Percentiles rank a stretch among this genome's conserved stretches.
Evolutionary conservation across 257 asterid genomes (phyloP).

Genomic region (Solanum lycopersicoides): DNA sequence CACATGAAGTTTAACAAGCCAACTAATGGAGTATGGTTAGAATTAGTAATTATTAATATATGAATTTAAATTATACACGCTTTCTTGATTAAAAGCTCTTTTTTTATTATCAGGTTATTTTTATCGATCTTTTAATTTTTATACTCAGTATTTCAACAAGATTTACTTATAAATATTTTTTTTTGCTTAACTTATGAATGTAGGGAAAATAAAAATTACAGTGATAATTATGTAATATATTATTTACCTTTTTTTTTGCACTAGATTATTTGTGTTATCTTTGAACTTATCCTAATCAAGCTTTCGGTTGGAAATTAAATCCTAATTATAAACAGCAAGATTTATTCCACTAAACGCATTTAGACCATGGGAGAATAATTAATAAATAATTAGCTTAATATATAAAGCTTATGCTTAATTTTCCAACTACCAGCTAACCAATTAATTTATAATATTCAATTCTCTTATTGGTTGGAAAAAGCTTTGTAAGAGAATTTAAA

Average conservation of each 20-base stretch:
- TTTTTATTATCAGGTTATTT: neutral
- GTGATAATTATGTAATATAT: neutral
- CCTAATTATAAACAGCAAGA: neutral
- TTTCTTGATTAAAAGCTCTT: neutral
- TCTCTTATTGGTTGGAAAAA: neutral
- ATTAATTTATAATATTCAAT: neutral
- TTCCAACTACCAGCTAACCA: neutral
- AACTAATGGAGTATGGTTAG: neutral
- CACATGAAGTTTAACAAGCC: neutral
- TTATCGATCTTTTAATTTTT: neutral
- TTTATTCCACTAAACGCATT: neutral
- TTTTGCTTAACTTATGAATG: neutral
- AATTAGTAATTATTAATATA: neutral
- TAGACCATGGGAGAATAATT: neutral
- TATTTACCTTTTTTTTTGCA: neutral
- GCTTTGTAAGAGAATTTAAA: neutral
- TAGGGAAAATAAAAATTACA: neutral
- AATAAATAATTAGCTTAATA: neutral
- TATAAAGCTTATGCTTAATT: neutral
- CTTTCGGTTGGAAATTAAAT: neutral
- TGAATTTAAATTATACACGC: neutral
- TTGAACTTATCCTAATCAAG: neutral
- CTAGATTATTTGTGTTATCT: neutral
- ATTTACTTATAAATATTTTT: neutral
- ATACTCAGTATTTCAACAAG: neutral